Evolutionary conservation across 106 monocot genomes (phyloP).

Genomic region (Dioscorea dumetorum): DNA sequence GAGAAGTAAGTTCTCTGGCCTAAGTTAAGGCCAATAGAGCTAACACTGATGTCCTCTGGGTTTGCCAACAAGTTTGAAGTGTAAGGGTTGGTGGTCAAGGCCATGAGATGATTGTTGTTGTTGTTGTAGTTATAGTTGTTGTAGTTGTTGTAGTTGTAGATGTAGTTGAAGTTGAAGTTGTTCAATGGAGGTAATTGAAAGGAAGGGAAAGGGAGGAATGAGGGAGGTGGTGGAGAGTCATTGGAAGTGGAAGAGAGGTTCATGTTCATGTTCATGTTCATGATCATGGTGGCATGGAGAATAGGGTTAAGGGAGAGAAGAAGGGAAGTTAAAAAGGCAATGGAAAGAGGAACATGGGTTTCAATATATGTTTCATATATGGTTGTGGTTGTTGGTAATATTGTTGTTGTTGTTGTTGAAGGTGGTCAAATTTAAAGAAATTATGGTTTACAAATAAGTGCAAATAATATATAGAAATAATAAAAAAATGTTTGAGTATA

Average conservation of each 20-base stretch:
- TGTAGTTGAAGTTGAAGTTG: conserved; percentile 6
- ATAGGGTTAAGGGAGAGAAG: neutral
- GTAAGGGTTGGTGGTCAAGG: neutral
- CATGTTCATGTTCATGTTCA: no score
- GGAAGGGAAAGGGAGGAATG: neutral
- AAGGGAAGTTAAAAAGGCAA: neutral
- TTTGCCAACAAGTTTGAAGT: no score
- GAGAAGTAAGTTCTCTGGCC: conserved; percentile 40
- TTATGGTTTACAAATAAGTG: no score
- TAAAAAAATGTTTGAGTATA: no score
- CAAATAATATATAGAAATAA: no score
- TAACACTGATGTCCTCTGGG: neutral
- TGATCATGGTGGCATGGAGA: no score
- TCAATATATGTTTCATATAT: no score
- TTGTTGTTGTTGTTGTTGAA: neutral
- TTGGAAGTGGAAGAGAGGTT: no score
- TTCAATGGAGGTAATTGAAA: neutral
- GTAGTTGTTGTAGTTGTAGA: neutral
- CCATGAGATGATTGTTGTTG: neutral
- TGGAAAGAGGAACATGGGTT: neutral
- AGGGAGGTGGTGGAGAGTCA: neutral
- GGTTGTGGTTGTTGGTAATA: neutral
- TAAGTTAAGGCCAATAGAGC: conserved; percentile 29
- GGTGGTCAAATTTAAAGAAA: no score
- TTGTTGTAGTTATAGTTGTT: neutral